Percentiles rank a stretch among this genome's conserved stretches.
Evolutionary conservation across 1,139 yeast genomes (phyloP).

Genomic region (Yamadazyma friedrichii): DNA sequence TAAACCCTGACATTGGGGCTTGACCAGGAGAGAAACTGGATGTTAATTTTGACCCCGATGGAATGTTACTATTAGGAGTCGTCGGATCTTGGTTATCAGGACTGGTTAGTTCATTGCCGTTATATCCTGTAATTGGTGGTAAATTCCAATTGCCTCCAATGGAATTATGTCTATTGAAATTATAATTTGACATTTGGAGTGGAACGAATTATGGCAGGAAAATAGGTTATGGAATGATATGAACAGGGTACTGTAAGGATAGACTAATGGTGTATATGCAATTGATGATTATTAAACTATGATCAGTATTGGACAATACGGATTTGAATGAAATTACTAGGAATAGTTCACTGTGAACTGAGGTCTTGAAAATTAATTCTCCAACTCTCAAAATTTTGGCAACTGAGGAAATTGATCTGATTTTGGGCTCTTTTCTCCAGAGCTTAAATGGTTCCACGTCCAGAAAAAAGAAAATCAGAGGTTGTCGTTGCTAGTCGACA

Average conservation of each 20-base stretch:
- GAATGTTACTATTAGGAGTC: background rate
- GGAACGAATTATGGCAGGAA: background rate
- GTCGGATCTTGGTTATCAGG: background rate
- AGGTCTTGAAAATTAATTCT: background rate
- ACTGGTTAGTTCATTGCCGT: conserved; percentile 2
- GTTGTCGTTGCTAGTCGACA: too few species aligned
- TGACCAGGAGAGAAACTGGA: background rate
- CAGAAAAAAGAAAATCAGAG: too few species aligned
- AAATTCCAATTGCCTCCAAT: conserved; percentile 42
- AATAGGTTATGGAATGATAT: background rate
- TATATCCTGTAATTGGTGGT: conserved; percentile 16
- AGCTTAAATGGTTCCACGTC: too few species aligned
- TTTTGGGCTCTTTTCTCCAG: too few species aligned
- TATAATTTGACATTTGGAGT: conserved; percentile 1
- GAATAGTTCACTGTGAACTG: background rate
- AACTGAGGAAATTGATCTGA: background rate
- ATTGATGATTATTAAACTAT: background rate
- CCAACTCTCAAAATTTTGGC: conserved; percentile 1
- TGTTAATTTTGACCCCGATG: background rate
- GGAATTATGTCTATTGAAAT: conserved; percentile 33
- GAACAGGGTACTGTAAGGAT: background rate
- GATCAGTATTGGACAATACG: too few species aligned
- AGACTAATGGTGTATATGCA: background rate
- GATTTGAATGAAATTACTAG: too few species aligned
- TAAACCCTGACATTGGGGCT: conserved; percentile 30